A percentile compares a stretch with the other conserved stretches of the same genome.
phyloP scores from a whole-genome alignment of 2,329 filamentous ascomycete species.

The Diplodia corticola region DNA sequence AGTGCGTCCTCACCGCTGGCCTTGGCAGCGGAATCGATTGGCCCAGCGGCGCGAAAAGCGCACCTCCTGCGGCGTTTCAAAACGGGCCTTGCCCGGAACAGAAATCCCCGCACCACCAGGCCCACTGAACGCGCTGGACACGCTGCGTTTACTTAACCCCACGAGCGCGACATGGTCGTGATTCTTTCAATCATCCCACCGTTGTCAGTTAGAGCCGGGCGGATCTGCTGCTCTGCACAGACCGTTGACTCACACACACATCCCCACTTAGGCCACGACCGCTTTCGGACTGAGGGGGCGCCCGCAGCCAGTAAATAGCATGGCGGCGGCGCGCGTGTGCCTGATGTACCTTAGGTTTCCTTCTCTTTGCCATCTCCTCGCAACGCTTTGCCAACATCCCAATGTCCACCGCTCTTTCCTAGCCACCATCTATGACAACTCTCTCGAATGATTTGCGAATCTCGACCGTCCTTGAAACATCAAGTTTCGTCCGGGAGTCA shows the following conservation, averaged over 20 bases:
- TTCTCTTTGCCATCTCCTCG: constrained; percentile 7
- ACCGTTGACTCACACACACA: constrained; percentile 47
- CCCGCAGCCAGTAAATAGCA: constrained; percentile 23
- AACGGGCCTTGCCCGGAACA: background rate
- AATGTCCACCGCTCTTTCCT: constrained; percentile 18
- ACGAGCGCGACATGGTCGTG: constrained; percentile 44
- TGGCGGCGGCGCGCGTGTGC: constrained; percentile 32
- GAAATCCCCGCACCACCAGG: background rate
- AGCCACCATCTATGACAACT: constrained; percentile 23
- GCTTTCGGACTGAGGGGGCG: constrained; percentile 10
- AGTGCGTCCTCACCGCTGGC: constrained; percentile 17
- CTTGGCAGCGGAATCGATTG: background rate
- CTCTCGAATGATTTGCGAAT: constrained; percentile 37
- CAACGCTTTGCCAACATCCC: constrained; percentile 13
- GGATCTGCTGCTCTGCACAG: constrained; percentile 23
- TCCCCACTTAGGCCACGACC: constrained; percentile 28
- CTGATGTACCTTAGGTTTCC: constrained; percentile 36
- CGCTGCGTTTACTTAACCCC: constrained; percentile 13
- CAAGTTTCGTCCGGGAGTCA: constrained; percentile 16
- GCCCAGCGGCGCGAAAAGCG: constrained; percentile 8
- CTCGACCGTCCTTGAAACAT: constrained; percentile 32
- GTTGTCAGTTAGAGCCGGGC: constrained; percentile 34
- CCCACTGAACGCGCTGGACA: constrained; percentile 18
- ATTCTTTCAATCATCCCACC: constrained; percentile 28
- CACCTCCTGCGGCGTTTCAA: background rate